Evolutionary conservation across 2,329 filamentous ascomycete genomes (phyloP).

Genomic region (Colletotrichum cordylinicola): DNA sequence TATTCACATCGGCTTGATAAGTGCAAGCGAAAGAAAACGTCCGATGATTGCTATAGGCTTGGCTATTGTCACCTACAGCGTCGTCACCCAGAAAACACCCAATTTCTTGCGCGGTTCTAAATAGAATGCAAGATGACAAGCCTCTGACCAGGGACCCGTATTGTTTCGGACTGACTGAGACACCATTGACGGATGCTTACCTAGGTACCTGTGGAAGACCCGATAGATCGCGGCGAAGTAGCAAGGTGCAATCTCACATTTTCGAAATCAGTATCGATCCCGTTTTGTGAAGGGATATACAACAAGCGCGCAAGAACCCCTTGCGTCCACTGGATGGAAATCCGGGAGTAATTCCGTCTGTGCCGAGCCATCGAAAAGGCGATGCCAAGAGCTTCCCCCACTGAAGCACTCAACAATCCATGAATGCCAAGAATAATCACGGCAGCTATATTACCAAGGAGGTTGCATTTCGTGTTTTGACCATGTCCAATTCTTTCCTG

Average conservation of each 20-base stretch:
- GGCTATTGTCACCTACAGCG: neutral
- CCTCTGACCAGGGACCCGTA: neutral
- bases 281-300: neutral
- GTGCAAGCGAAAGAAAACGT: neutral
- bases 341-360: neutral
- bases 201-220: neutral
- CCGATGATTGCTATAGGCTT: neutral
- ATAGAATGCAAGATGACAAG: neutral
- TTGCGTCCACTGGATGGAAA: neutral
- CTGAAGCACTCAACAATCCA: neutral
- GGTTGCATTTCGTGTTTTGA: neutral
- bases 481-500: neutral
- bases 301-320: neutral
- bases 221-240: neutral
- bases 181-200: neutral
- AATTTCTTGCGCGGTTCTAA: neutral
- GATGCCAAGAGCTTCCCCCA: neutral
- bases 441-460: neutral
- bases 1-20: neutral
- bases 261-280: neutral
- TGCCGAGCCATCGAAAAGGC: neutral
- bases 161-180: neutral
- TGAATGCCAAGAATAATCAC: neutral
- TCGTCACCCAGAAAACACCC: neutral
- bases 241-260: neutral